Conservation (phyloP, 2,329 filamentous ascomycete species). For the Cercospora citrullina region DNA sequence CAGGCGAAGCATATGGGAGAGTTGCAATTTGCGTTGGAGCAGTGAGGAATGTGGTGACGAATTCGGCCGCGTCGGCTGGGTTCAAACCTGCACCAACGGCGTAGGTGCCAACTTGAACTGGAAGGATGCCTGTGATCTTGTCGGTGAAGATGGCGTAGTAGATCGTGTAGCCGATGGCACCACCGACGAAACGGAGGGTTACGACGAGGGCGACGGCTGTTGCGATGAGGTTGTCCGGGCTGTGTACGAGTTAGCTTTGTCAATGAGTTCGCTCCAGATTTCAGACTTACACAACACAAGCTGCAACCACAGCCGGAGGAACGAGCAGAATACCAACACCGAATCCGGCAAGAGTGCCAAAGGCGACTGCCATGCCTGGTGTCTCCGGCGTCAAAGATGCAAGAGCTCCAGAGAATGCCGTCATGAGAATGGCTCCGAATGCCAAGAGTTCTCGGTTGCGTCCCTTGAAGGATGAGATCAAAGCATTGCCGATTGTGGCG, state of each 20-base stretch:
- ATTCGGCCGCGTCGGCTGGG: constrained; percentile 7
- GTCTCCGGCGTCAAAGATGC: constrained; percentile 28
- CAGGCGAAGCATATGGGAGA: constrained; percentile 18
- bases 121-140: constrained; percentile 51
- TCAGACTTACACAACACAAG: constrained; percentile 41
- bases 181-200: constrained; percentile 66
- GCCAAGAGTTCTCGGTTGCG: constrained; percentile 61
- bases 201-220: constrained; percentile 66
- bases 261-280: neutral
- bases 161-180: constrained; percentile 43
- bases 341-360: constrained; percentile 61
- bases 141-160: constrained; percentile 54
- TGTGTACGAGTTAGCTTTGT: constrained; percentile 38
- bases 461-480: constrained; percentile 59
- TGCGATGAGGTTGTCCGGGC: constrained; percentile 66
- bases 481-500: constrained; percentile 57
- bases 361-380: constrained; percentile 37
- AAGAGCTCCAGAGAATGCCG: constrained; percentile 49
- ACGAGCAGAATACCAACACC: constrained; percentile 67
- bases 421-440: constrained; percentile 63
- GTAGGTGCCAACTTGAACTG: constrained; percentile 48
- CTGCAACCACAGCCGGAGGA: constrained; percentile 61
- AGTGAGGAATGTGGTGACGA: constrained; percentile 17
- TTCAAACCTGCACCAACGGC: constrained; percentile 38
- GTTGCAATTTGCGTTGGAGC: constrained; percentile 6